Percentiles rank a stretch among this genome's conserved stretches.
Conservation (phyloP, 495 filamentous ascomycete species). For the Tirmania nivea region DNA sequence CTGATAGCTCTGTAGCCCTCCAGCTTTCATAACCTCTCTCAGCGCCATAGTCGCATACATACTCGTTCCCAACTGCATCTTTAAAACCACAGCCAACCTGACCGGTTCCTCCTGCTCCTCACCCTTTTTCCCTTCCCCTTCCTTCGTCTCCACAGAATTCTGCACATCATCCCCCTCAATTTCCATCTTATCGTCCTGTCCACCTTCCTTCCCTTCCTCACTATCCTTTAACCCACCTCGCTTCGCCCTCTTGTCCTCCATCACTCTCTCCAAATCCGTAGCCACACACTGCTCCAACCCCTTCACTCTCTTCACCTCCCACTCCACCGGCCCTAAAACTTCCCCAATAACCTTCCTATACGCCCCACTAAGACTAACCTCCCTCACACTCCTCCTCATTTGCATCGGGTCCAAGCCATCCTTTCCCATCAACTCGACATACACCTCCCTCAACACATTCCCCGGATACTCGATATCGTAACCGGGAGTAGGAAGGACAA, state of each 20-base stretch:
- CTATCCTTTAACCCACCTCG: background rate
- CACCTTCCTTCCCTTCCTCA: conserved; percentile 1
- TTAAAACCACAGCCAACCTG: conserved; percentile 55
- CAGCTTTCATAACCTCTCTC: conserved; percentile 55
- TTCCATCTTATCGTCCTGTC: background rate
- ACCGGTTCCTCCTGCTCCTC: conserved; percentile 4
- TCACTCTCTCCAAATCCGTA: conserved; percentile 51
- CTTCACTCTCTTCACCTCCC: conserved; percentile 44
- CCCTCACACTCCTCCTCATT: conserved; percentile 70
- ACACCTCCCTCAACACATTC: conserved; percentile 63
- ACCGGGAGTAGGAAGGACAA: conserved; percentile 87
- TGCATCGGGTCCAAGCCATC: conserved; percentile 62
- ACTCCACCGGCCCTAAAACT: conserved; percentile 28
- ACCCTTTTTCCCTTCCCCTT: conserved; percentile 15
- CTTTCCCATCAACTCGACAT: conserved; percentile 63
- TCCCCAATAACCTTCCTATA: conserved; percentile 71
- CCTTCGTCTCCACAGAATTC: conserved; percentile 8
- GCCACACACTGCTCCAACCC: conserved; percentile 62
- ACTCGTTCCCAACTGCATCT: conserved; percentile 61
- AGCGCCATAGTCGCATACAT: conserved; percentile 92
- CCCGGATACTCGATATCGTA: conserved; percentile 71
- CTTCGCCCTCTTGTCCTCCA: conserved; percentile 6
- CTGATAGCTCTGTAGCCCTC: conserved; percentile 38
- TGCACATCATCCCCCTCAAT: conserved; percentile 4
- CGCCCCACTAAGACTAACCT: conserved; percentile 67